Base-by-base conservation (phyloP, 2,329 filamentous ascomycete genomes). In the Claviceps sp. region DNA sequence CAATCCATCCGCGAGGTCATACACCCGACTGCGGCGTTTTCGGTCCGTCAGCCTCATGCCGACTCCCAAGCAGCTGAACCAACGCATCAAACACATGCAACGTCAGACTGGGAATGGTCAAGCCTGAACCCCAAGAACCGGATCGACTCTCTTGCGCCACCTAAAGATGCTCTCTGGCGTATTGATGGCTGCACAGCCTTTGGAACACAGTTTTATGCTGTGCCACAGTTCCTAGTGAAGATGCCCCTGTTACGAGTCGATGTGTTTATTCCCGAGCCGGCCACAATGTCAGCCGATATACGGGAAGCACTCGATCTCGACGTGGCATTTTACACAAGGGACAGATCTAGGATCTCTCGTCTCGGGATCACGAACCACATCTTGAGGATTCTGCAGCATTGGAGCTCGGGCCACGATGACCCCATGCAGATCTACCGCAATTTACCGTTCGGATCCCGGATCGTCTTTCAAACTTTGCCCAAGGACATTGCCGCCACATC, bases 81-180 rank as follows among this genome's bases (percentile, higher is more conserved):
- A 18, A 47, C 46, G 34, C 48, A 43, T 37, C 34, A 41, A 18
- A 37, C 50, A 40, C 42, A 51, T 9, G 42, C 46, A 1, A 34
- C 30, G 11, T 11, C 30, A 30, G 37, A 58, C 14, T 82, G 78
- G 78, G 61, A 64, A 13, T 54, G 61, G 3, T 81, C 78, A 5
- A 63, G 68, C 42, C 66, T 81, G 43, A 82, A 82, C 55, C 79
- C 78, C 7, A 79, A 78, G 61, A 82, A 81, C 58, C 72, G 78
- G 54, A 75, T 82, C 60, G 72, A 81, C 60, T 79, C 76, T 55
- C 71, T 82, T 16, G 70, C 69, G 2, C 62, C 67, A 7, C 70
- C 71, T 2, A 48, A 58, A 14, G 57, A 64, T 0, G 71, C 77
- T 2, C 62, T 76, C 7, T 83, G 79, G 78, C 71, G 75, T 37